Evolutionary conservation across 352 stramenopile species (phyloP).

Genomic region (Bremia lactucae): DNA sequence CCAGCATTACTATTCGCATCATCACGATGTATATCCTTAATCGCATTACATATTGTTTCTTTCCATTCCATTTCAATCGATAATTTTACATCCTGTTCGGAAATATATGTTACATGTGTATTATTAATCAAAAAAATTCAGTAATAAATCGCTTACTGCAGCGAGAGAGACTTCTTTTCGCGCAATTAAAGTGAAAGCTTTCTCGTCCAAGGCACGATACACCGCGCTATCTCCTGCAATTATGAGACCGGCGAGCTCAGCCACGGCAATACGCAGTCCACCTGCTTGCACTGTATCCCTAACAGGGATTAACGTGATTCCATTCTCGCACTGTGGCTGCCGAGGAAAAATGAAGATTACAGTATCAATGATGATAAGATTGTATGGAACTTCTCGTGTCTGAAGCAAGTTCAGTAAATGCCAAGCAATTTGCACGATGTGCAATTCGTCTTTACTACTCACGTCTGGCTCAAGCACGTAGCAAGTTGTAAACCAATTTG

Average conservation of each 20-base stretch:
- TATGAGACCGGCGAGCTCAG: conserved; percentile 48
- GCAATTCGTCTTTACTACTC: background rate
- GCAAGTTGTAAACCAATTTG: conserved; percentile 39
- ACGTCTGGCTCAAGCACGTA: conserved; percentile 19
- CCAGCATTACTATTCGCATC: too few relatives aligned
- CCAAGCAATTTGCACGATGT: conserved; percentile 26
- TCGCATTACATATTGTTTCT: background rate
- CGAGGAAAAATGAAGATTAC: conserved; percentile 49
- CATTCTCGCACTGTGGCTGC: conserved; percentile 42
- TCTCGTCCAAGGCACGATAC: conserved; percentile 30
- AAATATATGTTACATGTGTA: background rate
- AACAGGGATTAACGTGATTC: conserved; percentile 4
- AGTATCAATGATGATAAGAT: conserved; percentile 31
- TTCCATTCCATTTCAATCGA: conserved; percentile 13
- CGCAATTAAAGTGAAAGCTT: conserved; percentile 30
- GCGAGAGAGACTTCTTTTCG: conserved; percentile 37
- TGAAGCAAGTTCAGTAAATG: conserved; percentile 34
- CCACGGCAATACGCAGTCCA: conserved; percentile 42
- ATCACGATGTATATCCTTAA: too few relatives aligned
- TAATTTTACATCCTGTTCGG: conserved; percentile 9
- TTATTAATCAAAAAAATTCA: background rate
- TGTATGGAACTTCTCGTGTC: conserved; percentile 29
- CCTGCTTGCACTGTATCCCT: background rate
- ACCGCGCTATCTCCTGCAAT: conserved; percentile 22
- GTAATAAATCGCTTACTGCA: conserved; percentile 26